phyloP scores from a whole-genome alignment of 257 asterid genomes.

The Lycium ferocissimum region DNA sequence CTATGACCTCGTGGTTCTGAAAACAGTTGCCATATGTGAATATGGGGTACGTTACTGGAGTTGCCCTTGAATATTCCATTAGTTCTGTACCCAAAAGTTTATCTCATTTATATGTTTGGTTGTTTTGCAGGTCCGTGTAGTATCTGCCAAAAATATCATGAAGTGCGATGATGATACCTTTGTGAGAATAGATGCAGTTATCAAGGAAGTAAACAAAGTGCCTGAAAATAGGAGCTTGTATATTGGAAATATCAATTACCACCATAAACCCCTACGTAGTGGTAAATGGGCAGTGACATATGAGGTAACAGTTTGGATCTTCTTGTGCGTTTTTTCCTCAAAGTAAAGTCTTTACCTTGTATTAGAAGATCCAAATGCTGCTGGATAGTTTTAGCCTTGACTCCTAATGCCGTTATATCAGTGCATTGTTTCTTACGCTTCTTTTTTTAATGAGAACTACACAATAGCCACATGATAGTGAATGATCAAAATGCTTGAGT shows the following conservation, averaged over 20 bases:
- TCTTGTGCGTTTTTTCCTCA: neutral
- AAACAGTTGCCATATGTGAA: conserved; percentile 93
- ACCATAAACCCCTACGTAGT: conserved; percentile 82
- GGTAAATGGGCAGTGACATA: conserved; percentile 98
- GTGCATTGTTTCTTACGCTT: neutral
- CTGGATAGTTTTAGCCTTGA: neutral
- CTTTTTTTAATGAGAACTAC: neutral
- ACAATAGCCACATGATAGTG: neutral
- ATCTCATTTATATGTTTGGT: neutral
- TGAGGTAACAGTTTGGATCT: conserved; percentile 53
- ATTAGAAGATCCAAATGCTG: neutral
- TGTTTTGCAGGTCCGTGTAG: conserved; percentile 61
- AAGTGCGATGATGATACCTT: conserved; percentile 95
- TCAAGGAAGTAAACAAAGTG: conserved; percentile 67
- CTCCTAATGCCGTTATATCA: neutral
- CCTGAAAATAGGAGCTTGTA: conserved; percentile 65
- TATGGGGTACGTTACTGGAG: conserved; percentile 67
- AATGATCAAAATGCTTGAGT: neutral
- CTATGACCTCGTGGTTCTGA: conserved; percentile 92
- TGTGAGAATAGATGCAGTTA: conserved; percentile 83
- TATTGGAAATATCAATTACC: conserved; percentile 85
- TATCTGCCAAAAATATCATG: conserved; percentile 78
- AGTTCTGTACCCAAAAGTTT: conserved; percentile 14
- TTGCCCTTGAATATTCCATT: conserved; percentile 27
- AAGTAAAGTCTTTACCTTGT: neutral